Evolutionary conservation across 805 yeast genomes (phyloP).

Genomic region (Pichia membranifaciens): DNA sequence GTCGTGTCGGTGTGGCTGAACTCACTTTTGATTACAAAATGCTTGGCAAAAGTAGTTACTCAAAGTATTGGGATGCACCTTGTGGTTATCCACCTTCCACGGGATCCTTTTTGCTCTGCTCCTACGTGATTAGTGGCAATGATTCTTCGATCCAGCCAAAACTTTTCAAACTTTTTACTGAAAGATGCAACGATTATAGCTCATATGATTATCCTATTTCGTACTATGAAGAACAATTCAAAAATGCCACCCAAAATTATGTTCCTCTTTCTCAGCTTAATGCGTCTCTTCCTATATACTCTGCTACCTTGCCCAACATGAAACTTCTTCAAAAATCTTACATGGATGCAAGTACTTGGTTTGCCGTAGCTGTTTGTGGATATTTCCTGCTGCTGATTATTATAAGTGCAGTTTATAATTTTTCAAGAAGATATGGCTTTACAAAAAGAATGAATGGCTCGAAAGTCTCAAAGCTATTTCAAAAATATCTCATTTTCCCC

Average conservation of each 20-base stretch:
- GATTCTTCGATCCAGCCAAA: not conserved
- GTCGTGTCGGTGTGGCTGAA: constrained; percentile 5
- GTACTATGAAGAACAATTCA: constrained; percentile 20
- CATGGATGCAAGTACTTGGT: constrained; percentile 12
- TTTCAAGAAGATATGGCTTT: constrained; percentile 25
- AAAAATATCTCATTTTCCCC: constrained; percentile 34
- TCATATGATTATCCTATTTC: constrained; percentile 13
- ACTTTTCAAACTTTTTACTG: not conserved
- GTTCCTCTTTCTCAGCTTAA: not conserved
- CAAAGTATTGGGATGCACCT: not conserved
- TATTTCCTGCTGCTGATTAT: constrained; percentile 37
- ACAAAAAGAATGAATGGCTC: constrained; percentile 22
- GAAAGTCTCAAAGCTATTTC: constrained; percentile 19
- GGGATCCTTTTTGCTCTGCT: constrained; percentile 16
- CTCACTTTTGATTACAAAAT: constrained; percentile 11
- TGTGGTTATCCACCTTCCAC: constrained; percentile 18
- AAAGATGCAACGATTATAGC: not conserved
- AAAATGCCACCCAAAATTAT: constrained; percentile 23
- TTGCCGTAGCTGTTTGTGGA: constrained; percentile 32
- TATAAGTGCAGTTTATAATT: constrained; percentile 31
- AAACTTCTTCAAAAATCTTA: too few relatives aligned
- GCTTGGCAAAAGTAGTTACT: not conserved
- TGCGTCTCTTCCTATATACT: not conserved
- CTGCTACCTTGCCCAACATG: not conserved
- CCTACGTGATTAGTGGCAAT: constrained; percentile 13